Evolutionary conservation across 495 filamentous ascomycete species (phyloP), one percentile per base, ranked within the genome.

Genomic region (Amphirosellinia nigrospora): DNA sequence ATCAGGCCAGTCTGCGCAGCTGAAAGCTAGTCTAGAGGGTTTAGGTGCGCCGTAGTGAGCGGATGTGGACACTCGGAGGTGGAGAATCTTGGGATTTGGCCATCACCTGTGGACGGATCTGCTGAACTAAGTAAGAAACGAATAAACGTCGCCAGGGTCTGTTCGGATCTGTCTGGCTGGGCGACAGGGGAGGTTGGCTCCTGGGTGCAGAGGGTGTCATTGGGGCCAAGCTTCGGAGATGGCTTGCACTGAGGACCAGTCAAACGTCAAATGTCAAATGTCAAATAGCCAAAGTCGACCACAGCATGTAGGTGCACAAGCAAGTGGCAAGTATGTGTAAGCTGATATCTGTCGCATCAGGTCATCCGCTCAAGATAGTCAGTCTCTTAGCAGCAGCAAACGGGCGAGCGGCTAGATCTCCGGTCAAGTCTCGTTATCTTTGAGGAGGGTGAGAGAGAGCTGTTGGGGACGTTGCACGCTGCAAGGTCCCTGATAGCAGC

Each of bases 1-100:
- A 65, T 53, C 45, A 52, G 63, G 63, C 63, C 63, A 65, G 46
- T 53, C 39, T 39, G 46, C 39, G 4, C 62, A 53, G 63, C 63
- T 53, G 46, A 32, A 10, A 23, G 34, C 34, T 39, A 10, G 16
- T n/a, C 34, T 39, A 39, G 58, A 60, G 6, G 23, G 55, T 11
- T 36, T 11, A 36, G 50, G 50, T 36, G 15, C 55, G 55, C 55
- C 32, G 55, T 32, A 58, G 8, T 21, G 55, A 58, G 55, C 26
- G 23, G 63, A 34, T 65, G 63, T 65, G 63, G 63, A 34, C 63
- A 53, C 63, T 65, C 61, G 63, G 46, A 39, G 63, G 63, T 65
- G 63, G 63, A 53, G 63, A 65, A 53, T 52, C 32, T 52, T 65
- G 46, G 61, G 46, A 65, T 65, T 21, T 65, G 63, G 63, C 63